Base-by-base conservation (phyloP, 2,329 filamentous ascomycete species). In the Biscogniauxia mediterranea region DNA sequence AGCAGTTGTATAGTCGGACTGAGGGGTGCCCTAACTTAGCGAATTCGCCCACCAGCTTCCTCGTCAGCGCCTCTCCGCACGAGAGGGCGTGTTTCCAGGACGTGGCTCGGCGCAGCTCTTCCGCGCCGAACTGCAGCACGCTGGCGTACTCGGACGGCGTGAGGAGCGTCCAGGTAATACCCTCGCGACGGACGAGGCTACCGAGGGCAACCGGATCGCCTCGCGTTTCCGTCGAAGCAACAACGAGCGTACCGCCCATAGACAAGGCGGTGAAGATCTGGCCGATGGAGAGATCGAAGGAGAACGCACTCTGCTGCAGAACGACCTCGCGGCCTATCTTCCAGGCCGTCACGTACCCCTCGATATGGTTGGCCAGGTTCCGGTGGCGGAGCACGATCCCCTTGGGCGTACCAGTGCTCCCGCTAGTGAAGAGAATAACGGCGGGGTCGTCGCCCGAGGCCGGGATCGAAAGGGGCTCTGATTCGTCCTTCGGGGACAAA, bases 381-480 rank as follows among this genome's bases (percentile, higher is more conserved):
- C 46, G 42, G 56, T 78, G 75, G 0, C 52, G 60, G 9, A 79
- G 61, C 1, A 72, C 51, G 19, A 81, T 73, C 4, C 79, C 79
- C 66, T 82, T 82, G 1, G 80, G 80, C 28, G 28, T 69, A 49
- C 74, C 70, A 9, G 76, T 72, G 6, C 69, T 68, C 46, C 74
- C 68, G 57, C 72, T 70, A 17, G 70, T 71, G 65, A 70, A 80
- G 2, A 80, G 62, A 3, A 79, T 60, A 4, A 71, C 60, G 13
- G 71, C 70, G 2, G 67, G 60, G 23, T 60, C 52, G 5, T 60
- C 23, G 26, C 20, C 52, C n/a, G 26, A 50, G 52, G 21, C 49
- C n/a, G 54, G 56, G 28, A 15, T 20, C 21, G 26, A 60, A 6
- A 53, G 51, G 21, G 25, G 52, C 17, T 23, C 25, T 52, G 6